Base-by-base conservation (phyloP, 1,284 basidiomycete genomes). In the Cryptococcus maquisensis region DNA sequence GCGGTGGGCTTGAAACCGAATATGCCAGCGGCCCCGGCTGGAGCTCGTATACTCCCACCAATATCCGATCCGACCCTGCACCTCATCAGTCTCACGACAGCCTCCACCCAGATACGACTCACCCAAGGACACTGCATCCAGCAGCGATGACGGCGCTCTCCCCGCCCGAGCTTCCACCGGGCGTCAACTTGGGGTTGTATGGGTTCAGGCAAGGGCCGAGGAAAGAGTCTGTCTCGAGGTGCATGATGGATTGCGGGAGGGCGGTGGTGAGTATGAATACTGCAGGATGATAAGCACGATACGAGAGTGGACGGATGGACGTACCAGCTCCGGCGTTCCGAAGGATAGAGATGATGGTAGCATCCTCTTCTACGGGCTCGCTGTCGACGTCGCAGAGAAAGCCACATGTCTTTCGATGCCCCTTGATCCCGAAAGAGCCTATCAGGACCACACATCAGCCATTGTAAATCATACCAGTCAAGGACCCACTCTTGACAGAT, bases 401-500 rank as follows among this genome's bases (percentile, higher is more conserved):
- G n/a, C 54, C 49, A 3, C 28, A 23, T 54, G 64, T 58, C 3
- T 64, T 64, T 21, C 69, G 61, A 20, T 44, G 49, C 8, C 50
- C 46, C 28, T 48, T 52, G 26, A 48, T 18, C 4, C 50, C 40
- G 18, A 51, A 3, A 52, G 76, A 73, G 55, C 78, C 67, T 60
- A 42, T 5, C 41, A 52, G 35, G 28, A 32, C 28, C 28, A 32
- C 28, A 32, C 18, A 41, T 46, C 45, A 46, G 24, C 28, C 21
- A n/a, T 18, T 46, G 24, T 23, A 28, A 3, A 32, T 40, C 18
- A n/a, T 7, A 8, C 28, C 85, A 12, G 85, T 86, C 47, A 87
- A 65, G 84, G 86, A 61, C 86, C 85, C 1, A 81, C 83, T 79
- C 62, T 85, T 86, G 52, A 87, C 62, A 8, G 82, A 84, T 50